Evolutionary conservation across 2,329 filamentous ascomycete species (phyloP).

Genomic region (Coniella lustricola): DNA sequence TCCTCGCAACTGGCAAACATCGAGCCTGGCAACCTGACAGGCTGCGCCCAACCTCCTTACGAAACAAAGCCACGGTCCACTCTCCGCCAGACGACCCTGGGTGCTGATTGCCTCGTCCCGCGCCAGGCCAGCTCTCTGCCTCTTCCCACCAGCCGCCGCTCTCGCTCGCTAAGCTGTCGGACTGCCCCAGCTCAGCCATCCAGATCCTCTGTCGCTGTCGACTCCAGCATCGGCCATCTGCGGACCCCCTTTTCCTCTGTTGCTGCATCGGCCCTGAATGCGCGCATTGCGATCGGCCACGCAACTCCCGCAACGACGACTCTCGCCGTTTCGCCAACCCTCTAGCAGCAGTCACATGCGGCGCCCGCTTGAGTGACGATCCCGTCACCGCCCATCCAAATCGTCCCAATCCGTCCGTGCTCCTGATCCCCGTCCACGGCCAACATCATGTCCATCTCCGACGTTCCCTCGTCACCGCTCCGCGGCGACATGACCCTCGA

Average conservation of each 20-base stretch:
- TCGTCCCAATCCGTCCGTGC: background rate
- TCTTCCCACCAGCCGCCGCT: background rate
- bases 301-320: background rate
- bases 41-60: background rate
- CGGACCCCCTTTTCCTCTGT: constrained; percentile 4
- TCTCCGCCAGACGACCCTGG: constrained; percentile 1
- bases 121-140: constrained; percentile 1
- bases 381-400: constrained; percentile 10
- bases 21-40: no score
- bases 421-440: background rate
- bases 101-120: background rate
- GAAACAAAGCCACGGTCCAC: background rate
- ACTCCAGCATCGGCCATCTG: constrained; percentile 1
- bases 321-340: background rate
- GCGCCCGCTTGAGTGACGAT: constrained; percentile 13
- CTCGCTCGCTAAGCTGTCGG: background rate
- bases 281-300: background rate
- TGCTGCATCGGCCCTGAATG: constrained; percentile 6
- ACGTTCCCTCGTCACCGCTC: constrained; percentile 57
- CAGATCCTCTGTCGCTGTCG: background rate
- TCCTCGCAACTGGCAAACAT: no score
- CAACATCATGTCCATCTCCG: constrained; percentile 37
- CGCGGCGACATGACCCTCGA: constrained; percentile 49
- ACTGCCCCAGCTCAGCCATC: background rate
- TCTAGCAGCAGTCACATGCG: constrained; percentile 13